Base-by-base conservation (phyloP, 148 eudicot genomes). In the Nepenthes mirabilis region DNA sequence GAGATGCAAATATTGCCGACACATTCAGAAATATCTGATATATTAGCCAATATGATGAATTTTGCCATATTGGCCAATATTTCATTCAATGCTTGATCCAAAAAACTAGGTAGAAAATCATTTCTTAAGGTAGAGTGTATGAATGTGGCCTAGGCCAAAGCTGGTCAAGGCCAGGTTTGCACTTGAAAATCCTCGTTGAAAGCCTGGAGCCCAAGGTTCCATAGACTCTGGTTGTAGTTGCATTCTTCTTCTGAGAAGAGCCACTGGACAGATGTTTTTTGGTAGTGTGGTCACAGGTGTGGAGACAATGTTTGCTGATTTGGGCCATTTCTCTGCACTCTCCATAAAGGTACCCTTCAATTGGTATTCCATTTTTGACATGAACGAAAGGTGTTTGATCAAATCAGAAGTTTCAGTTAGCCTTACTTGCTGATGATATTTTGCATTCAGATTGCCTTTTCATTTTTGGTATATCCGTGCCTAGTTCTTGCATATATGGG, bases 231-330 rank as follows among this genome's bases (percentile, higher is more conserved):
- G 58, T 55, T n/a, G 33, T 4, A 55, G 58, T 55, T 55, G 58
- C 33, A 55, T 55, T 9, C 8, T 33, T 32, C 35, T 48, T n/a
- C 11, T 55, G 13, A 36, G 37, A 56, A 33, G 43, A 70, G 47
- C 37, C 11, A 36, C 55, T 47, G 43, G 37, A 53, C 55, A 58
- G 36, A 34, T 62, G 35, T 34, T 56, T 2, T 11, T 34, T 68
- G 65, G 52, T 61, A 66, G 40, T 61, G 43, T 50, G 36, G 14
- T 60, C 36, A 10, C 76, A 83, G 88, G 90, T 14, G 77, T 74
- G 6, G 90, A 84, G 76, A 74, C 90, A 5, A 81, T 84, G 86
- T 84, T 84, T 77, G 86, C 90, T 68, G 90, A 81, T 73, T 68
- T 84, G 47, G 90, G 86, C 2, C 90, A 84, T 65, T 84, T 84